Evolutionary conservation across 2,329 filamentous ascomycete genomes (phyloP).

Genomic region (Elsinoe necatrix): DNA sequence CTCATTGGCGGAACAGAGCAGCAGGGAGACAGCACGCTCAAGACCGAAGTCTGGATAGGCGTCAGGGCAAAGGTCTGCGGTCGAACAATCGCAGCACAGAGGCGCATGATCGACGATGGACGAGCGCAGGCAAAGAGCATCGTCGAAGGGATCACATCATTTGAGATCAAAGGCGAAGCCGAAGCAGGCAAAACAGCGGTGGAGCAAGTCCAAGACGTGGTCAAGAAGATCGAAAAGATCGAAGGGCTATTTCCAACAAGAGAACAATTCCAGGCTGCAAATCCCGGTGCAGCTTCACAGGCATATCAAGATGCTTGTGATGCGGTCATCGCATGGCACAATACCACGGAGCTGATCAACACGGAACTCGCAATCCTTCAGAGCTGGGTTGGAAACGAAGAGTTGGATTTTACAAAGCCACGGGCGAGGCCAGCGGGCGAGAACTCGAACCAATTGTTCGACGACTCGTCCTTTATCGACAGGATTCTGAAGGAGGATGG

Average conservation of each 20-base stretch:
- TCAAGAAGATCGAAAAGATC: conserved; percentile 81
- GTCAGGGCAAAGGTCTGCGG: conserved; percentile 77
- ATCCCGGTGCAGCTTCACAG: conserved; percentile 67
- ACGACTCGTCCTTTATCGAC: conserved; percentile 91
- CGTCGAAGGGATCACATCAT: conserved; percentile 83
- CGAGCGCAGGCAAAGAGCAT: conserved; percentile 62
- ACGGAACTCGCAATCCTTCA: conserved; percentile 85
- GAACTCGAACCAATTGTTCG: conserved; percentile 63
- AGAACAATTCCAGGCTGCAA: conserved; percentile 61
- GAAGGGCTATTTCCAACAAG: conserved; percentile 79
- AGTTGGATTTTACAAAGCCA: conserved; percentile 78
- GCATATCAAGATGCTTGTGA: conserved; percentile 77
- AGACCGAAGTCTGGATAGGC: conserved; percentile 76
- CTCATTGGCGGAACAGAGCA: conserved; percentile 74
- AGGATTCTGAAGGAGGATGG: conserved; percentile 92
- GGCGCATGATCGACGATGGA: conserved; percentile 78
- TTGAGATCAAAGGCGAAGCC: conserved; percentile 87
- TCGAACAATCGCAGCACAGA: conserved; percentile 72
- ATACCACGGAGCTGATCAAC: conserved; percentile 92
- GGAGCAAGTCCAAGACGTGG: conserved; percentile 82
- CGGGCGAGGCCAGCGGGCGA: conserved; percentile 54
- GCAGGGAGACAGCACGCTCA: conserved; percentile 59
- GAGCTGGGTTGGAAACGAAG: conserved; percentile 93
- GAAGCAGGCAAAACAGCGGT: conserved; percentile 82
- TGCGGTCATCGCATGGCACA: conserved; percentile 90